Percentiles rank a stretch among this genome's conserved stretches.
Evolutionary conservation across 179 eudicot species (phyloP).

Genomic region (Carnegiea gigantea): DNA sequence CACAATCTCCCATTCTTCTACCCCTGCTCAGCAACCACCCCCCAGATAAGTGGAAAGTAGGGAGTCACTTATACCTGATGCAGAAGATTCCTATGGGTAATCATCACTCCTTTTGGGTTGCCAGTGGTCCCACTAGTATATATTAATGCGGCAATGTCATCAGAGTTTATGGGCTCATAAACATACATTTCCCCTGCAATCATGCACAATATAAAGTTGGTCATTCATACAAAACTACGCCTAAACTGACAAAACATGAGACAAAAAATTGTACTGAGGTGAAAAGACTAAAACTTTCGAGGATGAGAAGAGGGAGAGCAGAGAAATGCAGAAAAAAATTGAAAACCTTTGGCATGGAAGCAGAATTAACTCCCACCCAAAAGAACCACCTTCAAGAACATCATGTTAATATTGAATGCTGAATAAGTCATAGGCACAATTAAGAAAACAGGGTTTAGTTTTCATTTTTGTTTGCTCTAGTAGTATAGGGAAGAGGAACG

Average conservation of each 20-base stretch:
- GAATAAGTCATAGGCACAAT: too few species aligned
- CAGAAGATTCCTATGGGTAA: constrained; percentile 83
- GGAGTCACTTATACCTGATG: constrained; percentile 65
- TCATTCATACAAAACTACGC: background rate
- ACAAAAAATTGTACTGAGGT: background rate
- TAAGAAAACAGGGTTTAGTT: too few species aligned
- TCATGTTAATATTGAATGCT: too few species aligned
- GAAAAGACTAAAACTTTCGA: background rate
- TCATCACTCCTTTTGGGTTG: constrained; percentile 96
- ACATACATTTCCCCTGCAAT: constrained; percentile 57
- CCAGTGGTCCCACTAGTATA: constrained; percentile 99
- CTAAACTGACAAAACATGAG: background rate
- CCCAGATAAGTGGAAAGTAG: background rate
- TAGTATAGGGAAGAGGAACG: too few species aligned
- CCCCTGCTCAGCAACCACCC: background rate
- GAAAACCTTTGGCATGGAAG: background rate
- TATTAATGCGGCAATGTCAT: constrained; percentile 81
- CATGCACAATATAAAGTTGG: background rate
- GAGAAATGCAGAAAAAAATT: background rate
- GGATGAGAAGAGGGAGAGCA: background rate
- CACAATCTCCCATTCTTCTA: background rate
- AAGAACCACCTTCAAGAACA: too few species aligned
- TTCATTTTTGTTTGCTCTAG: too few species aligned
- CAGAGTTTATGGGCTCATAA: constrained; percentile 74
- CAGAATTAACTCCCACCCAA: background rate